phyloP scores from a whole-genome alignment of 1,284 basidiomycete genomes.

The Inonotus hispidus region DNA sequence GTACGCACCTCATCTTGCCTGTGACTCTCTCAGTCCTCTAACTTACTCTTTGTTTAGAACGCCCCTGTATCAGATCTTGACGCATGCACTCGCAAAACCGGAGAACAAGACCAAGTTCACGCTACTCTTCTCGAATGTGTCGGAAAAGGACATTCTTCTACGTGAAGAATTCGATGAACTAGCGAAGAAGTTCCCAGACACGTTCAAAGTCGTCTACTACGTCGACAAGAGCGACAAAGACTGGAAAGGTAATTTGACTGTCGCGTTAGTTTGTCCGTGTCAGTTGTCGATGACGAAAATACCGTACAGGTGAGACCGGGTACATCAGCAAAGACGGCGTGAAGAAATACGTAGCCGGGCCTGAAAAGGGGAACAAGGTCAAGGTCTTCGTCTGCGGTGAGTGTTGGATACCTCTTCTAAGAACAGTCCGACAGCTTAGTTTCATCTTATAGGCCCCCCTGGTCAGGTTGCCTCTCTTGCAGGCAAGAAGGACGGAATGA shows the following conservation, averaged over 20 bases:
- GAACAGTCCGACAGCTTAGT: neutral
- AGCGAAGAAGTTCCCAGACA: constrained; percentile 64
- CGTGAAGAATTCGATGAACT: constrained; percentile 76
- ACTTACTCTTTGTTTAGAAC: constrained; percentile 38
- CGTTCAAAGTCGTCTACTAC: constrained; percentile 81
- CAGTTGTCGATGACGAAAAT: neutral
- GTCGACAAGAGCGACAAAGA: constrained; percentile 70
- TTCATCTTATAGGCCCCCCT: constrained; percentile 62
- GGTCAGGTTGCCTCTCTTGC: constrained; percentile 76
- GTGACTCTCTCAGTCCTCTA: neutral
- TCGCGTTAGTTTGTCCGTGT: constrained; percentile 8
- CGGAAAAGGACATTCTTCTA: constrained; percentile 88
- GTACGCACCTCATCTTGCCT: constrained; percentile 35
- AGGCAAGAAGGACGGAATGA: constrained; percentile 71
- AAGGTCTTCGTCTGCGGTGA: constrained; percentile 87
- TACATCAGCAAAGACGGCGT: constrained; percentile 72
- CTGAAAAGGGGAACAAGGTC: constrained; percentile 71
- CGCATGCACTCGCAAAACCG: constrained; percentile 65
- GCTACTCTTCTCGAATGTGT: constrained; percentile 86
- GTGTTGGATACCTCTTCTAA: neutral
- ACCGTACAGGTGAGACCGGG: constrained; percentile 51
- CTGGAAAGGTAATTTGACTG: constrained; percentile 60
- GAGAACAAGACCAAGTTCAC: constrained; percentile 94
- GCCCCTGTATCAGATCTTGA: constrained; percentile 72
- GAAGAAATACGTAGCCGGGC: constrained; percentile 65